Evolutionary conservation across 352 stramenopile species (phyloP).

Genomic region (Globisporangium polare): DNA sequence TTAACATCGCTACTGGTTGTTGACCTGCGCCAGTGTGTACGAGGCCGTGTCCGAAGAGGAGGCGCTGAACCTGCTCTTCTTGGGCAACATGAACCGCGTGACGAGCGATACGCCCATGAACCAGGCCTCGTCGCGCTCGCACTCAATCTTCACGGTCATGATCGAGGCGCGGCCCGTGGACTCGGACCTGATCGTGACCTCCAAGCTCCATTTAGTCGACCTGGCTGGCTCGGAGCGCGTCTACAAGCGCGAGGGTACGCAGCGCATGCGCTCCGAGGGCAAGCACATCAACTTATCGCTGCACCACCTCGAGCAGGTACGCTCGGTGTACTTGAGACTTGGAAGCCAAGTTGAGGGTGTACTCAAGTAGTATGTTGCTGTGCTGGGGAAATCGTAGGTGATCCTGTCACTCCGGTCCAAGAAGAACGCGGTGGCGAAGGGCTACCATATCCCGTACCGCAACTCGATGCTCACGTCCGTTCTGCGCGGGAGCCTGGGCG

Average conservation of each 20-base stretch:
- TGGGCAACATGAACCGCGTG: slow-evolving; percentile 95
- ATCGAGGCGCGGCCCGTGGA: slow-evolving; percentile 77
- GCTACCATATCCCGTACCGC: slow-evolving; percentile 92
- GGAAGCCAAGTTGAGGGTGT: not conserved
- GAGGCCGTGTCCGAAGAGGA: slow-evolving; percentile 89
- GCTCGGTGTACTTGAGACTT: not conserved
- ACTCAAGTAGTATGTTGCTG: not conserved
- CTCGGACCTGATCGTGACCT: slow-evolving; percentile 77
- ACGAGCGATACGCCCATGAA: slow-evolving; percentile 97
- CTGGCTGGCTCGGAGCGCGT: slow-evolving; percentile 95
- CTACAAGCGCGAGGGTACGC: slow-evolving; percentile 91
- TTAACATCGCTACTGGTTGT: too few relatives aligned
- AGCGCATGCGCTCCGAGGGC: slow-evolving; percentile 90
- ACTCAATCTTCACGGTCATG: slow-evolving; percentile 96
- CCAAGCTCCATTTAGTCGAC: slow-evolving; percentile 94
- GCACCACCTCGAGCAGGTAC: slow-evolving; percentile 91
- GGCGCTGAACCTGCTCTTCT: slow-evolving; percentile 93
- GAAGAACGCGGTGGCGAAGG: slow-evolving; percentile 36
- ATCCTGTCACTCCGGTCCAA: slow-evolving; percentile 92
- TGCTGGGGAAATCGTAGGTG: slow-evolving; percentile 43
- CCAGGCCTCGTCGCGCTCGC: slow-evolving; percentile 90
- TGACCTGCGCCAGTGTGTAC: slow-evolving; percentile 44
- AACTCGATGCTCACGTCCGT: slow-evolving; percentile 98
- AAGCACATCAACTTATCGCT: slow-evolving; percentile 96
- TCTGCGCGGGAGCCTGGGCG: slow-evolving; percentile 91